Conservation (phyloP, 768 basidiomycete species). For the Termitomyces sp. region DNA sequence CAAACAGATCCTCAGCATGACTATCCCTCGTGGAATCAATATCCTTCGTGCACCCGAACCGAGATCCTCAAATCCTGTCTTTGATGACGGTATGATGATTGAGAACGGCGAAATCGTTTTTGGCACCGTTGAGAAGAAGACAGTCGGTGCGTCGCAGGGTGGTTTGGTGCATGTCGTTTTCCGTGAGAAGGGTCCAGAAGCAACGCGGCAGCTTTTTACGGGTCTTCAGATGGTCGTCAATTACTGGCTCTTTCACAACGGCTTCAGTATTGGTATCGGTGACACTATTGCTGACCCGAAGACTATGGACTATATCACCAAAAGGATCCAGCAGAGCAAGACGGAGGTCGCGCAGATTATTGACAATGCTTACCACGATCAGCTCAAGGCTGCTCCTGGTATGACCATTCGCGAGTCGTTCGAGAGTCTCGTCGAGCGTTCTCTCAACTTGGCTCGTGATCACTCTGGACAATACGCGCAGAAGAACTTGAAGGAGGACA, state of each 20-base stretch:
- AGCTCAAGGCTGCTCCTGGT: slow-evolving; percentile 86
- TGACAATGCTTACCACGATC: slow-evolving; percentile 79
- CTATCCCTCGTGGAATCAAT: slow-evolving; percentile 94
- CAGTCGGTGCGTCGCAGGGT: slow-evolving; percentile 93
- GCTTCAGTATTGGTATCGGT: slow-evolving; percentile 98
- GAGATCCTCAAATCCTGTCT: slow-evolving; percentile 74
- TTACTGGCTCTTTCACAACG: slow-evolving; percentile 98
- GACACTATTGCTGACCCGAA: slow-evolving; percentile 92
- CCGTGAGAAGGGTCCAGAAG: slow-evolving; percentile 95
- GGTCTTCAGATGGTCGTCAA: slow-evolving; percentile 96
- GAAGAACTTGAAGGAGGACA: slow-evolving; percentile 95
- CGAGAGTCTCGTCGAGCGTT: slow-evolving; percentile 86
- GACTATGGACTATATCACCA: slow-evolving; percentile 85
- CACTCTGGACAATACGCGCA: slow-evolving; percentile 95
- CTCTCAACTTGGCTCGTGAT: slow-evolving; percentile 94
- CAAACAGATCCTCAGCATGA: slow-evolving; percentile 91
- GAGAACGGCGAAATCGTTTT: slow-evolving; percentile 96
- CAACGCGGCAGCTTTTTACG: slow-evolving; percentile 85
- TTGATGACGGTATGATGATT: slow-evolving; percentile 93
- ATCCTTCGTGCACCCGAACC: slow-evolving; percentile 79
- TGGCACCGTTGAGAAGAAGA: slow-evolving; percentile 97
- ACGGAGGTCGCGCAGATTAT: slow-evolving; percentile 75
- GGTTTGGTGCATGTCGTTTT: slow-evolving; percentile 96
- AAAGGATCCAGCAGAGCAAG: slow-evolving; percentile 81
- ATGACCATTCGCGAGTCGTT: slow-evolving; percentile 99